Percentiles rank a stretch among this genome's conserved stretches.
phyloP scores from a whole-genome alignment of 1,284 basidiomycete species.

The Cystobasidium pallidum region DNA sequence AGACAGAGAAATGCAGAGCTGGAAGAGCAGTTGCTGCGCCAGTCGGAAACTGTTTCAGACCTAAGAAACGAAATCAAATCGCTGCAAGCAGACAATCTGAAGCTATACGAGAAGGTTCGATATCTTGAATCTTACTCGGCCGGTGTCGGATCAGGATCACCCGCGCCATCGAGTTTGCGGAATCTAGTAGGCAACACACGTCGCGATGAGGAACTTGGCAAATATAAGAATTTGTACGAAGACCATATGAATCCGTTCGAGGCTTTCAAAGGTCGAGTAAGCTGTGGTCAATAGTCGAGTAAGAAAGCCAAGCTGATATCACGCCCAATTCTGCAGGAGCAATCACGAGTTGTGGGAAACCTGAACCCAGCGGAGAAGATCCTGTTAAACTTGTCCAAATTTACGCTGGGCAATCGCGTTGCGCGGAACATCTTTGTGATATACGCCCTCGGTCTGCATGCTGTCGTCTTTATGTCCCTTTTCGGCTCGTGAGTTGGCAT shows the following conservation, averaged over 20 bases:
- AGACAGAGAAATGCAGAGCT: conserved; percentile 92
- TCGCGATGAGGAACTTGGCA: conserved; percentile 73
- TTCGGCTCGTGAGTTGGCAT: conserved; percentile 36
- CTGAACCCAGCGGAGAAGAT: conserved; percentile 89
- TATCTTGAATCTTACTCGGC: conserved; percentile 93
- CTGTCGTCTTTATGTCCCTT: conserved; percentile 73
- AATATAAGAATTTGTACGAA: conserved; percentile 89
- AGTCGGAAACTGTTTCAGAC: conserved; percentile 90
- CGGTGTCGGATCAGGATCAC: conserved; percentile 55
- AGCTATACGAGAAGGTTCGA: conserved; percentile 93
- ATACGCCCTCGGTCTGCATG: conserved; percentile 76
- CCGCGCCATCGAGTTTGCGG: conserved; percentile 29
- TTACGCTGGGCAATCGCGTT: conserved; percentile 81
- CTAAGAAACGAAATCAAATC: conserved; percentile 83
- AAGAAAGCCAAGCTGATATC: not conserved
- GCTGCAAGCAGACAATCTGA: conserved; percentile 87
- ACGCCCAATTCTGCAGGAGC: conserved; percentile 67
- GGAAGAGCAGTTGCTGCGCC: conserved; percentile 94
- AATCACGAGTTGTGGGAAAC: conserved; percentile 83
- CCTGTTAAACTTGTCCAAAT: conserved; percentile 79
- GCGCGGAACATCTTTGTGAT: conserved; percentile 71
- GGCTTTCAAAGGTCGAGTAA: conserved; percentile 86
- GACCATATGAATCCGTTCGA: conserved; percentile 97
- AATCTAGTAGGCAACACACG: conserved; percentile 47
- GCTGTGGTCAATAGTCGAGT: conserved; percentile 52